Conservation (phyloP, 495 filamentous ascomycete genomes). For the Aspergillus biplanus region DNA sequence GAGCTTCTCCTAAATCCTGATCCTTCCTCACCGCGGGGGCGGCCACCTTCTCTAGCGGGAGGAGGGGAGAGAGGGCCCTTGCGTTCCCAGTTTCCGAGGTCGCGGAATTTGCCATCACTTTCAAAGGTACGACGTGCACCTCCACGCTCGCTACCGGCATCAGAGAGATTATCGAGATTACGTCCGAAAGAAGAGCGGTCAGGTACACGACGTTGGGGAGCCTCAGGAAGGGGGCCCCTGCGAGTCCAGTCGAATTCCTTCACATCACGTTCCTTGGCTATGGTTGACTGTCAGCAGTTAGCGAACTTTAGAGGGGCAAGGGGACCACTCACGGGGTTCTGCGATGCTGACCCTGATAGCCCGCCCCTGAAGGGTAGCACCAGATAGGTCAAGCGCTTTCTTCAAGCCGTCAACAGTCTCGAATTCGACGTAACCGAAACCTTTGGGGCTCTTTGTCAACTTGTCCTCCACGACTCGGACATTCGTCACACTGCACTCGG, state of each 20-base stretch:
- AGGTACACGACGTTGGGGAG: conserved; percentile 55
- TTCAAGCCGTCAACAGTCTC: conserved; percentile 85
- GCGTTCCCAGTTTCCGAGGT: conserved; percentile 93
- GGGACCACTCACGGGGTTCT: conserved; percentile 72
- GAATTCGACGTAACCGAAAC: conserved; percentile 97
- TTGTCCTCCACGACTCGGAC: conserved; percentile 97
- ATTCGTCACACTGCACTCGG: conserved; percentile 78
- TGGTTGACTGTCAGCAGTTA: conserved; percentile 33
- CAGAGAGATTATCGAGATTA: conserved; percentile 54
- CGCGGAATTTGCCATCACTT: conserved; percentile 81
- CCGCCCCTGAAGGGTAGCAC: conserved; percentile 78
- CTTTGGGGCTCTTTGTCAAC: conserved; percentile 87
- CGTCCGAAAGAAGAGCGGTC: conserved; percentile 54
- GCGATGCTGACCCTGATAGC: conserved; percentile 86
- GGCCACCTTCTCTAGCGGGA: conserved; percentile 66
- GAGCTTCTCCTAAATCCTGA: conserved; percentile 64
- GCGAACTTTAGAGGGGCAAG: conserved; percentile 7
- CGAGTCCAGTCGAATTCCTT: conserved; percentile 77
- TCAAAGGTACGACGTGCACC: conserved; percentile 56
- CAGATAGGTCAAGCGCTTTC: conserved; percentile 82
- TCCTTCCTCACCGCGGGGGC: conserved; percentile 68
- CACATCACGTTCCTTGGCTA: conserved; percentile 71
- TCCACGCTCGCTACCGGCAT: conserved; percentile 57
- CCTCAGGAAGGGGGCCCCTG: conserved; percentile 82
- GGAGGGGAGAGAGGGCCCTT: conserved; percentile 87